A percentile compares a stretch with the other conserved stretches of the same genome.
These are phyloP conservation scores for Alternaria ventricosa DNA, from an alignment of 2,329 filamentous ascomycete genomes.

Conservation along the genomic window DNA sequence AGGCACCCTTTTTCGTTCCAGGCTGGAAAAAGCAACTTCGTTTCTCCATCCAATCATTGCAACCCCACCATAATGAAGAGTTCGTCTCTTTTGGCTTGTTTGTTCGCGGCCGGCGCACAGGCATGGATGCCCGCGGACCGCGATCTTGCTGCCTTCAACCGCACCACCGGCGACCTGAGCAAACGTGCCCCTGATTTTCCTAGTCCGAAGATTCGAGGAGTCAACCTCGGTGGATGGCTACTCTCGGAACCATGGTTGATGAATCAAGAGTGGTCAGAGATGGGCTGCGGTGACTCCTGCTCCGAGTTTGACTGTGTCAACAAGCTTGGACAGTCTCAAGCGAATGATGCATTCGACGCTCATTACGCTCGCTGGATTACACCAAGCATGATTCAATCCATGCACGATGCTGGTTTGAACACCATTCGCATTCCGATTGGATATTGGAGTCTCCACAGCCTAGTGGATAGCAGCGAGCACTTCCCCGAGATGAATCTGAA, in stretches of 20 bases:
- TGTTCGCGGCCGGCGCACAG: conserved; percentile 10
- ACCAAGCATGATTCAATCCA: conserved; percentile 56
- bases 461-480: conserved; percentile 58
- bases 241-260: conserved; percentile 64
- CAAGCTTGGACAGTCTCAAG: conserved; percentile 55
- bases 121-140: conserved; percentile 13
- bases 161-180: conserved; percentile 4
- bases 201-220: conserved; percentile 58
- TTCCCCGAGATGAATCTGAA: conserved; percentile 59
- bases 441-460: conserved; percentile 61
- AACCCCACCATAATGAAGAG: neutral
- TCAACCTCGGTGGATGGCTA: conserved; percentile 62
- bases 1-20: neutral
- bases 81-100: conserved; percentile 1
- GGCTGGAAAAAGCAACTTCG: neutral
- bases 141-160: conserved; percentile 9
- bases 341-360: conserved; percentile 55
- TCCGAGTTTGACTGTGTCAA: conserved; percentile 64
- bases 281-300: conserved; percentile 54
- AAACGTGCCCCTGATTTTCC: conserved; percentile 10
- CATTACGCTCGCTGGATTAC: conserved; percentile 62
- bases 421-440: conserved; percentile 63
- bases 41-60: neutral
- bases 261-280: conserved; percentile 53
- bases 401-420: conserved; percentile 59